Base-by-base conservation (phyloP, 805 yeast species). In the Teunomyces atbi region DNA sequence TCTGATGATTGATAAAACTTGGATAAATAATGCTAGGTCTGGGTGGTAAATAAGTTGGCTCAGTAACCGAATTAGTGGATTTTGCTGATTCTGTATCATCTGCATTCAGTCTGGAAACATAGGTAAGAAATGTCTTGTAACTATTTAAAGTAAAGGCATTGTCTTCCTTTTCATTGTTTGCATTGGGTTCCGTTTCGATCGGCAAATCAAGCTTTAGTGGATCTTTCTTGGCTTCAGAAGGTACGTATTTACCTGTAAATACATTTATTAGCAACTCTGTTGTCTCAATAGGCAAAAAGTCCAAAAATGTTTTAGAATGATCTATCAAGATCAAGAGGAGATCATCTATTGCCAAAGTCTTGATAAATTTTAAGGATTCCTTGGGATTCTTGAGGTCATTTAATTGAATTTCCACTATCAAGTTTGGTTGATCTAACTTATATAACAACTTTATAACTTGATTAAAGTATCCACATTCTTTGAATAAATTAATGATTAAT, bases 31-130 rank as follows among this genome's bases (percentile, higher is more conserved):
- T 73, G 38, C 90, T 76, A 5, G 98, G 98, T 43, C 83, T 77
- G 3, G 99, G 99, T 1, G 98, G 97, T 43, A 84, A 84, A 62
- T 94, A 94, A 0, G 94, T 86, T 12, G 91, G 85, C 32, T 59
- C 73, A 35, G 53, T 13, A 50, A 44, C 42, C 19, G 45, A 41
- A 3, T 45, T 46, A 50, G 39, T 45, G 8, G 49, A 39, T n/a
- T 32, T 30, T 5, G 45, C 11, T 3, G 45, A 26, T 20, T 41
- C 39, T 2, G 34, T 5, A 5, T 37, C 43, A 11, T 42, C 42
- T 12, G 39, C 39, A 5, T 19, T 32, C 26, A 23, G 13, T 7
- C 62, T 59, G 1, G 67, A 57, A 7, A 67, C 41, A 48, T 65
- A 68, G 19, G 60, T 45, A 20, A 68, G 47, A 47, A 68, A 68